Evolutionary conservation across 1,284 basidiomycete genomes (phyloP).

Genomic region (Ceratobasidium sp.): DNA sequence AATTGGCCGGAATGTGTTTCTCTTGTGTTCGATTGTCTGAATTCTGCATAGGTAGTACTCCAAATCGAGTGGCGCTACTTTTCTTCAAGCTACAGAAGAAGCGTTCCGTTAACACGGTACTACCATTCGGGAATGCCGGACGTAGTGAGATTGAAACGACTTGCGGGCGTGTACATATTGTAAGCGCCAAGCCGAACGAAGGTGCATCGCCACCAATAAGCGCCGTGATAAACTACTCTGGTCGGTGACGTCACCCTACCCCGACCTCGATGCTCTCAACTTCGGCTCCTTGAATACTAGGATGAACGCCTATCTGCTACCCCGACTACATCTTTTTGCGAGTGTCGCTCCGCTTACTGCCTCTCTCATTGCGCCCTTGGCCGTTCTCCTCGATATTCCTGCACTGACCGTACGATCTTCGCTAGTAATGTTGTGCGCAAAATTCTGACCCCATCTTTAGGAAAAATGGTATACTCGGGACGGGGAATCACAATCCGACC

Average conservation of each 20-base stretch:
- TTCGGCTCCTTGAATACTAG: neutral
- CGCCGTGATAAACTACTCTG: neutral
- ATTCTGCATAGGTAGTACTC: too few relatives aligned
- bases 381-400: conserved; percentile 62
- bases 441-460: conserved; percentile 46
- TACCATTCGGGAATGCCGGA: too few relatives aligned
- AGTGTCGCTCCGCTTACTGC: conserved; percentile 57
- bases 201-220: neutral
- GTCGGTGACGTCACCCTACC: conserved; percentile 16
- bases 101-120: too few relatives aligned
- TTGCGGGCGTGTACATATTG: too few relatives aligned
- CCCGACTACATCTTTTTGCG: conserved; percentile 31
- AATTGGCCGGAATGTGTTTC: too few relatives aligned
- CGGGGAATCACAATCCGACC: conserved; percentile 54
- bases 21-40: too few relatives aligned
- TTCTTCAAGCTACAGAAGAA: too few relatives aligned
- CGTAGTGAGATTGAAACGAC: too few relatives aligned
- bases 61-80: too few relatives aligned
- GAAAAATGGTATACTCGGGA: conserved; percentile 58
- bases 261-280: neutral
- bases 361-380: conserved; percentile 59
- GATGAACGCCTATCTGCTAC: conserved; percentile 1
- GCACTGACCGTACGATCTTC: conserved; percentile 56
- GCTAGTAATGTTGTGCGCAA: conserved; percentile 42
- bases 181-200: neutral